These are phyloP conservation scores for Backusella macrospora DNA, from an alignment of 192 early-diverging fungal genomes.

Conservation along the genomic window DNA sequence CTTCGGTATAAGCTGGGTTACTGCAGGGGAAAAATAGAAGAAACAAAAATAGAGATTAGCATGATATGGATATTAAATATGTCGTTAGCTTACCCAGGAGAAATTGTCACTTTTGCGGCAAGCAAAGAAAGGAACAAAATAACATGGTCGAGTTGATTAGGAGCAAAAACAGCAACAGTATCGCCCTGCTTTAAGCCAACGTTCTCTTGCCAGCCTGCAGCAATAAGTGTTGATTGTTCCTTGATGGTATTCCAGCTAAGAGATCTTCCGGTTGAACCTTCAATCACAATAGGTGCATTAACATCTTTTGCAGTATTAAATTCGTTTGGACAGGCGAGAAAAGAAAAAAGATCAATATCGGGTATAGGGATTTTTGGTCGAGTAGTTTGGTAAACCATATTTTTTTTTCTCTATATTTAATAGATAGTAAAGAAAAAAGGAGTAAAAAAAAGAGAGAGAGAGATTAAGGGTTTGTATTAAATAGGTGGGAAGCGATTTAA, in stretches of 20 bases:
- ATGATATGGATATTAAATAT: not conserved
- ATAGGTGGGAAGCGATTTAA: not conserved
- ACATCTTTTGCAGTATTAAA: not conserved
- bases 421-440: slow-evolving; percentile 7
- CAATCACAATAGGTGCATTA: slow-evolving; percentile 19
- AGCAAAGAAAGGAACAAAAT: slow-evolving; percentile 59
- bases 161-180: slow-evolving; percentile 69
- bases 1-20: slow-evolving; percentile 82
- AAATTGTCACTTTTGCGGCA: slow-evolving; percentile 68
- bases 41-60: not conserved
- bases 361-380: slow-evolving; percentile 23
- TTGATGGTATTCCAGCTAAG: slow-evolving; percentile 25
- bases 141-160: slow-evolving; percentile 71
- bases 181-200: slow-evolving; percentile 69
- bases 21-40: slow-evolving; percentile 2
- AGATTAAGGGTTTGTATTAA: not conserved
- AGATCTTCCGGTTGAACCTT: slow-evolving; percentile 23
- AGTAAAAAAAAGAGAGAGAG: not conserved
- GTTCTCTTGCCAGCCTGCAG: slow-evolving; percentile 50
- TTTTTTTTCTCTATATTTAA: not conserved
- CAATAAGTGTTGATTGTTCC: slow-evolving; percentile 37
- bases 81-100: slow-evolving; percentile 52
- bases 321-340: slow-evolving; percentile 24
- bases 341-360: slow-evolving; percentile 33
- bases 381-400: slow-evolving; percentile 33